These are phyloP conservation scores for Thalassiosira livingstoniorum DNA, from an alignment of 352 stramenopile genomes.

Conservation along the genomic window DNA sequence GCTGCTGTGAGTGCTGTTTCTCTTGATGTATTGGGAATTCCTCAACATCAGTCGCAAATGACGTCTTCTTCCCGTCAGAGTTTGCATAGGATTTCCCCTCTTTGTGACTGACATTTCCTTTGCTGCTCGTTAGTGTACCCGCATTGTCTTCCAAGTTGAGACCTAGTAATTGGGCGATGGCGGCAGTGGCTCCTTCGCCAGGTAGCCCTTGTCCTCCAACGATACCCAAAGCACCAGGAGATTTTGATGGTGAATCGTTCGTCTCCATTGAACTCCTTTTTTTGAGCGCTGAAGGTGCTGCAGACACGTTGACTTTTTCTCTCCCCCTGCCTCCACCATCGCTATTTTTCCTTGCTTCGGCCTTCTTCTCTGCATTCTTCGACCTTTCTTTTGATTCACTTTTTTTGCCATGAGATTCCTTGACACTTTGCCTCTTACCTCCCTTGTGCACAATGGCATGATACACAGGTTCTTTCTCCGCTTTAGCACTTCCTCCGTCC, in stretches of 20 bases:
- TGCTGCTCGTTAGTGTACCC: neutral
- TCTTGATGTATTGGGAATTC: slow-evolving; percentile 7
- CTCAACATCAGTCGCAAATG: slow-evolving; percentile 2
- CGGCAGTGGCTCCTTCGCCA: slow-evolving; percentile 4
- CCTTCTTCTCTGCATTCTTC: neutral
- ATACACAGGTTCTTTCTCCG: no score
- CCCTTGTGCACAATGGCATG: no score
- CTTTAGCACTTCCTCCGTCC: no score
- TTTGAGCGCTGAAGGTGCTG: neutral
- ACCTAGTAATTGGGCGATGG: slow-evolving; percentile 25
- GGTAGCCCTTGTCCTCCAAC: neutral
- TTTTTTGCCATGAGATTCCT: no score
- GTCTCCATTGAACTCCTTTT: neutral
- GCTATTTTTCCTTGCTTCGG: neutral
- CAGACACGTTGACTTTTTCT: neutral
- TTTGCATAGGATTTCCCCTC: neutral
- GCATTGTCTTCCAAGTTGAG: neutral
- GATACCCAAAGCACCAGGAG: neutral
- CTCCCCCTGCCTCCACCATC: neutral
- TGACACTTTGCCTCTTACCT: no score
- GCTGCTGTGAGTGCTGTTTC: slow-evolving; percentile 15
- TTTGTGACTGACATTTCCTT: neutral
- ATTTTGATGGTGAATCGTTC: neutral
- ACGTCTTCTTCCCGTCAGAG: neutral
- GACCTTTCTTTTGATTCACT: neutral